Base-by-base conservation (phyloP, 2,329 filamentous ascomycete genomes). In the Colletotrichum sp. region DNA sequence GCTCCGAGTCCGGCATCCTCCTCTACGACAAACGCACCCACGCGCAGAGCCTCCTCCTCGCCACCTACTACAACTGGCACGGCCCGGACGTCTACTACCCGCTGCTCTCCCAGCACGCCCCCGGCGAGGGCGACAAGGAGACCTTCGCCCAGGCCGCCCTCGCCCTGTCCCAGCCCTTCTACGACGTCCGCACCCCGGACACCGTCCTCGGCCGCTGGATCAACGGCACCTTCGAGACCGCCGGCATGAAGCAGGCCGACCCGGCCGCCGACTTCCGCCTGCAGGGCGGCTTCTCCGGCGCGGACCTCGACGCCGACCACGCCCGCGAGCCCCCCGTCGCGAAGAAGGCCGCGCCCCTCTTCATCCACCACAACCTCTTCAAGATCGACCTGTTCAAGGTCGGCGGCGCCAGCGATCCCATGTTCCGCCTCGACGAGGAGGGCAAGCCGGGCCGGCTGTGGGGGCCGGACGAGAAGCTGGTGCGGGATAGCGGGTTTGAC, bases 1-100 rank as follows among this genome's bases (percentile, higher is more conserved):
- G 84, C 21, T 87, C 86, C 16, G 88, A 90, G 79, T 86, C 87
- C 4, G 88, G 89, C 21, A 84, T 90, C 66, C 75, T 91, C 3
- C 78, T 89, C 7, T 83, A 88, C 71, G 86, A 88, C 75, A 91
- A 91, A 77, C 82, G 81, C 8, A 83, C 83, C 1, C 89, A 91
- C 72, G 80, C 82, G 21, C 82, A 84, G 30, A 87, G 86, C 32
- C 82, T 91, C 1, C 80, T 91, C 10, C 85, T 91, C 26, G 85
- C 87, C 28, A 83, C 86, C 0, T 91, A 90, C 80, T 91, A 91
- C 83, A 91, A 90, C 82, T 87, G 87, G 80, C 88, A 88, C 80
- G 89, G 89, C 1, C 88, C 89, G 2, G 80, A 83, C 18, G 85
- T 86, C 79, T 91, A 88, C 81, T 91, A 90, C 78, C 85, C 85